Base-by-base conservation (phyloP, 2,329 filamentous ascomycete species). In the Dactylella cylindrospora region DNA sequence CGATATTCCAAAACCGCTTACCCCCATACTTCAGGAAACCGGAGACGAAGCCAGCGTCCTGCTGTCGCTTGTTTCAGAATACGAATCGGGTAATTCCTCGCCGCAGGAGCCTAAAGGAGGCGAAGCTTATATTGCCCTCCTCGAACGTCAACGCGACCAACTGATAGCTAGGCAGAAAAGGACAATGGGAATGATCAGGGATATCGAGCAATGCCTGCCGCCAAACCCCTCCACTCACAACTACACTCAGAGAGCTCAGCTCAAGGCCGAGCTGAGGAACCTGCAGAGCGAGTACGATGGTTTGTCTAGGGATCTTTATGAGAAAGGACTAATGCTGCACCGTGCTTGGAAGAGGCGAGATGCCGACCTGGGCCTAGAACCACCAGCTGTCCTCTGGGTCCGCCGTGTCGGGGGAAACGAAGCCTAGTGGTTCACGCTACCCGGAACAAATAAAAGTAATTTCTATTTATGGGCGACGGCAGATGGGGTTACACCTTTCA, bases 371-470 rank as follows among this genome's bases (percentile, higher is more conserved):
- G 68, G 68, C 2, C 45, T 57, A 5, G 66, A 69, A 36, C 65
- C 66, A 12, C 66, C 68, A 10, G 68, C 68, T 19, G 67, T 69
- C 28, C 52, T 69, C 28, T 69, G 68, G 68, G 65, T 68, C 19
- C 45, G 52, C 36, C 46, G 51, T 40, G 59, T 57, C 12, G 59
- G 52, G n/a, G 52, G 51, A 22, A 47, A 47, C 32, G 53, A 39
- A 57, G 15, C 28, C 28, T 31, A 31, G n/a, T n/a, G n/a, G n/a
- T n/a, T n/a, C n/a, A n/a, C n/a, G n/a, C n/a, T n/a, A n/a, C n/a
- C n/a, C n/a, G n/a, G n/a, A n/a, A n/a, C n/a, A n/a, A n/a, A n/a
- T n/a, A n/a, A n/a, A n/a, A n/a, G n/a, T n/a, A n/a, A n/a, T n/a
- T n/a, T n/a, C n/a, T n/a, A n/a, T n/a, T n/a, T n/a, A n/a, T n/a